These are phyloP conservation scores for Vitis hybrid DNA, from an alignment of 177 flowering plant species.

Conservation along the genomic window DNA sequence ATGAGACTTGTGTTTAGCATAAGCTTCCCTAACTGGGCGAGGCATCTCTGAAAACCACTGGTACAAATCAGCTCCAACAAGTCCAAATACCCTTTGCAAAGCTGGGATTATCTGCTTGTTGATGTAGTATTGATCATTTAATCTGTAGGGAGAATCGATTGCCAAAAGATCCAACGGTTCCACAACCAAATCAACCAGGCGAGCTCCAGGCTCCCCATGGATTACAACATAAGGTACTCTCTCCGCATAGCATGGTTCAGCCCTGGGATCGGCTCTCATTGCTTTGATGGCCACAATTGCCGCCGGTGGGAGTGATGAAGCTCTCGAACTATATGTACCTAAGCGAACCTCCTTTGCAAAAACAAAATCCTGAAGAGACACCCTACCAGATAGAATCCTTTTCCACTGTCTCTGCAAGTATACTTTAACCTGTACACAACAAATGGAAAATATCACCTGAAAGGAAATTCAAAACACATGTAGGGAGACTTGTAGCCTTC, in stretches of 20 bases:
- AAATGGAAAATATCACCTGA: neutral
- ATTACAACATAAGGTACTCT: slow-evolving; percentile 86
- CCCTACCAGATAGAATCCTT: slow-evolving; percentile 69
- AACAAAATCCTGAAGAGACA: slow-evolving; percentile 86
- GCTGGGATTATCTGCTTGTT: slow-evolving; percentile 94
- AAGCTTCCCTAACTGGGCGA: slow-evolving; percentile 57
- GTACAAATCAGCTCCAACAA: slow-evolving; percentile 75
- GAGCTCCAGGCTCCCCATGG: slow-evolving; percentile 95
- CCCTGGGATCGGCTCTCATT: slow-evolving; percentile 87
- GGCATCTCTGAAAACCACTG: slow-evolving; percentile 91
- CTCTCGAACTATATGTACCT: slow-evolving; percentile 76
- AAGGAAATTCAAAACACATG: neutral
- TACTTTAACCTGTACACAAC: slow-evolving; percentile 54
- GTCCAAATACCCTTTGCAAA: slow-evolving; percentile 85
- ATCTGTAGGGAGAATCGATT: slow-evolving; percentile 68
- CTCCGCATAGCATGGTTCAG: slow-evolving; percentile 95
- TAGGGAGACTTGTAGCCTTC: too few species aligned
- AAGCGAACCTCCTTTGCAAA: slow-evolving; percentile 97
- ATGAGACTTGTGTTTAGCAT: slow-evolving; percentile 37
- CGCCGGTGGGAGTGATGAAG: slow-evolving; percentile 86
- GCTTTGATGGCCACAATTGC: slow-evolving; percentile 94
- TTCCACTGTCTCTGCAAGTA: slow-evolving; percentile 91
- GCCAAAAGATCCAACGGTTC: slow-evolving; percentile 80
- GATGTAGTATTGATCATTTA: slow-evolving; percentile 86
- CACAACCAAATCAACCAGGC: slow-evolving; percentile 86